Evolutionary conservation across 2,329 filamentous ascomycete species (phyloP).

Genomic region (Penicillium sp.): DNA sequence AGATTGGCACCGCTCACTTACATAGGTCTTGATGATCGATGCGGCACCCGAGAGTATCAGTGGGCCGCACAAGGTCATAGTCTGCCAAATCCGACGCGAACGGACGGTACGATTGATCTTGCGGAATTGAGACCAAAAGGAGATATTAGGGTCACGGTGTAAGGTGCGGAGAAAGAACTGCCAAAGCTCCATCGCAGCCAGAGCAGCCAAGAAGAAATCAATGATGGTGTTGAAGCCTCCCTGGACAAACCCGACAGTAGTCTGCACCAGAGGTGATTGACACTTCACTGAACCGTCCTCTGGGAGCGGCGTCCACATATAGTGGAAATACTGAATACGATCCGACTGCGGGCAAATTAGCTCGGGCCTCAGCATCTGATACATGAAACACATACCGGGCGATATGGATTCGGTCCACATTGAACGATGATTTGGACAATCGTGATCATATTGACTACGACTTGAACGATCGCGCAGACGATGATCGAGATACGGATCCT

Average conservation of each 20-base stretch:
- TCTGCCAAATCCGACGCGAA: slow-evolving; percentile 39
- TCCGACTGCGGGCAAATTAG: slow-evolving; percentile 37
- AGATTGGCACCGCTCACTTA: slow-evolving; percentile 7
- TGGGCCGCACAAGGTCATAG: slow-evolving; percentile 33
- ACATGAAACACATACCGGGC: slow-evolving; percentile 14
- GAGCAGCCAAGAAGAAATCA: slow-evolving; percentile 32
- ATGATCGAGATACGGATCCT: slow-evolving; percentile 33
- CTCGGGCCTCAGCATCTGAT: neutral
- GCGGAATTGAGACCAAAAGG: slow-evolving; percentile 30
- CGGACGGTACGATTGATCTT: slow-evolving; percentile 31
- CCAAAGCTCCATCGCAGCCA: slow-evolving; percentile 39
- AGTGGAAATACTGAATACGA: slow-evolving; percentile 37
- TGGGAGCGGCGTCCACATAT: slow-evolving; percentile 41
- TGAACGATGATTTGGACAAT: slow-evolving; percentile 38
- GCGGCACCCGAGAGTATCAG: slow-evolving; percentile 37
- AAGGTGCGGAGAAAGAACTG: slow-evolving; percentile 35
- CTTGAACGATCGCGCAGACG: slow-evolving; percentile 33
- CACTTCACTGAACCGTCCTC: slow-evolving; percentile 36
- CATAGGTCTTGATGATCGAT: slow-evolving; percentile 40
- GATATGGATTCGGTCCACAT: slow-evolving; percentile 37
- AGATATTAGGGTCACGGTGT: slow-evolving; percentile 23
- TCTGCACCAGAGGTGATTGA: slow-evolving; percentile 35
- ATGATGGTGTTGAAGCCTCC: slow-evolving; percentile 39
- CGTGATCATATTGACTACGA: slow-evolving; percentile 35
- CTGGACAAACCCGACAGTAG: slow-evolving; percentile 38